Evolutionary conservation across 176 grass and related monocot genomes (phyloP), one percentile per base, ranked within the genome.

Genomic region (Phragmites australis): DNA sequence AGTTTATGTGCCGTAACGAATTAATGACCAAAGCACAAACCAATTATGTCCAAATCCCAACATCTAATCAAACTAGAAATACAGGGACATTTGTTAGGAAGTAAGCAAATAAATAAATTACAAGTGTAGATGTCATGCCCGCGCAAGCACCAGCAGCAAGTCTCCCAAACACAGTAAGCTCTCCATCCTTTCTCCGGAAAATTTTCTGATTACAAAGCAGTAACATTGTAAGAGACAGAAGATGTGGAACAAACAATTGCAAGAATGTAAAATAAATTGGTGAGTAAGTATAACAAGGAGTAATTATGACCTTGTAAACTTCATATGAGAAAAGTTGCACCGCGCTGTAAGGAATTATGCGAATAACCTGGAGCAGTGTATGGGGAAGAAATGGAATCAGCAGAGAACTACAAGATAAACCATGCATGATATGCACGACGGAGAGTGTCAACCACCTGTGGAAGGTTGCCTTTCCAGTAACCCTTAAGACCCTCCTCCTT

Each of bases 81-180:
- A 41, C 4, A 81, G 0, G n/a, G 57, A 8, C 9, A 61, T 68
- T 40, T 69, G 59, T 19, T 62, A 61, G 39, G 19, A 39, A 43
- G 46, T 30, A 86, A 76, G 53, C 6, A 89, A 79, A 68, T 56
- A 87, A 85, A 80, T 29, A 90, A 84, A 89, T 99, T 83, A 99
- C 96, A 88, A 99, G 90, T 70, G 96, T 99, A 84, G 96, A 99
- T 70, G 96, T 99, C 96, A 99, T 99, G 85, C 96, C 96, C 82
- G 96, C 96, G 41, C 92, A 99, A 89, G 96, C 96, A 82, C 92
- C 96, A 72, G 96, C 96, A 79, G 90, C 81, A 76, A 99, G 86
- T 59, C 96, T 99, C 61, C 96, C 96, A 72, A 95, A 79, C 26
- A 99, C 70, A 83, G 96, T 82, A 86, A 99, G 84, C 68, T 99